These are phyloP conservation scores for Ceratocystis diversiconidia DNA, from an alignment of 2,329 filamentous ascomycete species.

Conservation along the genomic window DNA sequence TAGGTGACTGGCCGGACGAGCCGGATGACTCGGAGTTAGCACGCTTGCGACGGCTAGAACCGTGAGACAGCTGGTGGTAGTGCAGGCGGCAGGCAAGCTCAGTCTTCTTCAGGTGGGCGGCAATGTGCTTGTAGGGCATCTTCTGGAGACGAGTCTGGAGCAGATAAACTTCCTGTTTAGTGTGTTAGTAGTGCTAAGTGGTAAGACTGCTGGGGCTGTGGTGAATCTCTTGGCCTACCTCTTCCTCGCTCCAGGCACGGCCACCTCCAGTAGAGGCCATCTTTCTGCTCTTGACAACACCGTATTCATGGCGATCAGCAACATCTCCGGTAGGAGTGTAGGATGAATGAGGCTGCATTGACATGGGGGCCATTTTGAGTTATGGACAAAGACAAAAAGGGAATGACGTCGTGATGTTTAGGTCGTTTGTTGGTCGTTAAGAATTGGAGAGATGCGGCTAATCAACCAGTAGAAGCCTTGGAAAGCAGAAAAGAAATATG, in stretches of 20 bases:
- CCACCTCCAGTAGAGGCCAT: constrained; percentile 57
- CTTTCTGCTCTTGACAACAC: constrained; percentile 52
- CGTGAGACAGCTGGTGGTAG: constrained; percentile 74
- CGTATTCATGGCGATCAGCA: constrained; percentile 44
- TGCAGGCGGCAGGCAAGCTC: constrained; percentile 77
- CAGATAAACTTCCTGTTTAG: constrained; percentile 61
- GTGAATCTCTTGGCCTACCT: constrained; percentile 39
- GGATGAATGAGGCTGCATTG: constrained; percentile 26
- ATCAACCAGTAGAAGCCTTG: constrained; percentile 1
- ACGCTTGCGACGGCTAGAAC: constrained; percentile 65
- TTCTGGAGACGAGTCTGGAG: constrained; percentile 73
- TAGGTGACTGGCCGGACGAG: constrained; percentile 39
- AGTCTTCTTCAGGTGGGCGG: constrained; percentile 71
- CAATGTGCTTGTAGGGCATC: constrained; percentile 86
- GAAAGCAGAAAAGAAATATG: not conserved
- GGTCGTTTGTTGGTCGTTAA: constrained; percentile 15
- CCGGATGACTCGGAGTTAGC: constrained; percentile 55
- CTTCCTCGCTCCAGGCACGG: constrained; percentile 73
- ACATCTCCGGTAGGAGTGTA: constrained; percentile 41
- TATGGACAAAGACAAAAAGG: not conserved
- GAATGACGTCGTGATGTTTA: constrained; percentile 15
- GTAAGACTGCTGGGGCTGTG: not conserved
- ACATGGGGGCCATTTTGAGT: constrained; percentile 34
- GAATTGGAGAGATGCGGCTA: constrained; percentile 3
- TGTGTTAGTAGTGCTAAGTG: not conserved